Evolutionary conservation across 208 protist species (phyloP), one percentile per base, ranked within the genome.

Genomic region (Trypanosoma vivax): DNA sequence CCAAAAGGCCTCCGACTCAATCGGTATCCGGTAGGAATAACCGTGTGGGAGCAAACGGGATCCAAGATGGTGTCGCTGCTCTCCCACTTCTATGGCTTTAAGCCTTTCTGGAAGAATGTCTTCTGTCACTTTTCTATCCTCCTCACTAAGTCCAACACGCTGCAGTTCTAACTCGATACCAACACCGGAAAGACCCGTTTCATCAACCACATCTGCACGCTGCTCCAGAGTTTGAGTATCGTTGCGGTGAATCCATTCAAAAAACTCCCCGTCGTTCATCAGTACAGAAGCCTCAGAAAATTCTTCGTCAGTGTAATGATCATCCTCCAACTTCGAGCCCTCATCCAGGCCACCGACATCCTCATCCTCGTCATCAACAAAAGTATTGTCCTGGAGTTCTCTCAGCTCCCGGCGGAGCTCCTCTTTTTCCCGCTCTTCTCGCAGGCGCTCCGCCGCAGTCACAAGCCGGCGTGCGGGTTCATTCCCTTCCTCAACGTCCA

Each of bases 1-100:
- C 82, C 86, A 93, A 57, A 83, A 87, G 30, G 84, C 81, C 68
- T 93, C 79, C 10, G 73, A 60, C 30, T 82, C 69, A 21, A 78
- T 43, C 1, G 73, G 53, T 25, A 87, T 73, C 23, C 72, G 53
- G 64, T 81, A 86, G 31, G 73, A 58, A 29, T 73, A 76, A 24
- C 70, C 69, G 34, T 72, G 72, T 5, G 77, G 64, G 7, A 88
- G 64, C 24, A 19, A 6, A 24, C 64, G 66, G n/a, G 77, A 56
- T 16, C 63, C 76, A 10, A 88, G 62, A 1, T 59, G 31, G 0
- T 66, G 74, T 11, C 79, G 64, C 18, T 63, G 27, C 34, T 85
- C 77, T 2, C 30, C 18, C 19, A 68, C 40, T 18, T 52, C 69
- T 38, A 85, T 67, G 19, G 69, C 58, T 40, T 68, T 67, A 27